These are phyloP conservation scores for Ganoderma sinense DNA, from an alignment of 1,284 basidiomycete genomes.

Conservation along the genomic window DNA sequence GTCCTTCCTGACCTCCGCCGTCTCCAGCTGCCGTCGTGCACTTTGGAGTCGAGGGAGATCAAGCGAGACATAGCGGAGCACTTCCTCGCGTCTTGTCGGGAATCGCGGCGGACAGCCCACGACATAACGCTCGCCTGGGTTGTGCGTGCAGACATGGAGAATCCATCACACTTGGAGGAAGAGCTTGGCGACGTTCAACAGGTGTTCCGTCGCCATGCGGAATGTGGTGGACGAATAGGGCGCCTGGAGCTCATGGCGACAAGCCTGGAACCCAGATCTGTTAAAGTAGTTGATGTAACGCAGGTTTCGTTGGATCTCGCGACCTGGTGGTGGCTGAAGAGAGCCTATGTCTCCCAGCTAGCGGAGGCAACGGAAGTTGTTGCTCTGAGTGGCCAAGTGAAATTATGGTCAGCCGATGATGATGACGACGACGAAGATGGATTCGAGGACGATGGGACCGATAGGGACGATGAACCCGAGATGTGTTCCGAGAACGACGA, in stretches of 20 bases:
- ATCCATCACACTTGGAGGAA: neutral
- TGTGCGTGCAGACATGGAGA: neutral
- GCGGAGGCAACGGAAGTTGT: neutral
- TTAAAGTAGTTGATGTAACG: neutral
- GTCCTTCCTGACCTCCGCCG: neutral
- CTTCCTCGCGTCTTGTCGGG: neutral
- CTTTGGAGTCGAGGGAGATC: neutral
- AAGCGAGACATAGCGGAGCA: neutral
- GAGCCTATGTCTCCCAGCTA: neutral
- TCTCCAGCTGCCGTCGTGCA: neutral
- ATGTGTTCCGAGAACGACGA: neutral
- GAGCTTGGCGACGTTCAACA: neutral
- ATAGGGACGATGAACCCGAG: neutral
- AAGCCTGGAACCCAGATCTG: neutral
- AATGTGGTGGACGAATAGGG: neutral
- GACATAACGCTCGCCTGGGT: neutral
- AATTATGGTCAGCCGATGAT: neutral
- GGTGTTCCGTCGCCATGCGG: neutral
- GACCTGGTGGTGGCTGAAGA: neutral
- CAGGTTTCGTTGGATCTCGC: neutral
- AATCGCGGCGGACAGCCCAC: neutral
- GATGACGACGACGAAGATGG: neutral
- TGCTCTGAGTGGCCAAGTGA: neutral
- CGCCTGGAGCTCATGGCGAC: neutral
- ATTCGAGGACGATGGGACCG: neutral